Base-by-base conservation (phyloP, 768 basidiomycete genomes). In the Dentipellis fragilis region DNA sequence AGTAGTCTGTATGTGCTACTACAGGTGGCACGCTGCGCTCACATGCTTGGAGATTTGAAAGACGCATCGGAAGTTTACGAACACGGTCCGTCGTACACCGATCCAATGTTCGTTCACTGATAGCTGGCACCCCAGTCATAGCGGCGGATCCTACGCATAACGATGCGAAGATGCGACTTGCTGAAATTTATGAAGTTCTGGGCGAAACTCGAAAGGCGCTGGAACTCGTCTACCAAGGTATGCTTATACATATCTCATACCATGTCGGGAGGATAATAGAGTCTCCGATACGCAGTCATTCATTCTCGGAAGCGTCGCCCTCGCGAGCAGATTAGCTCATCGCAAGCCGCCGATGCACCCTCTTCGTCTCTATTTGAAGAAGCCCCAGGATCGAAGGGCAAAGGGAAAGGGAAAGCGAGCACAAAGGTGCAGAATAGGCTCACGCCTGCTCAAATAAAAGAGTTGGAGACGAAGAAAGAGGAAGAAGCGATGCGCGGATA, bases 151-250 rank as follows among this genome's bases (percentile, higher is more conserved):
- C 90, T 0, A 75, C 77, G 0, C 80, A 90, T 61, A 81, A 83
- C 62, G 89, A 93, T 29, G 86, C 85, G 23, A 93, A 92, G 68
- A 84, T 94, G 79, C 87, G 89, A 59, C 77, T 97, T 0, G 95
- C 94, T 0, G 89, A 89, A 59, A 81, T 93, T 12, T 90, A 92
- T 60, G 95, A 99, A 67, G 83, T 89, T 10, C 70, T 86, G 60
- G 83, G 87, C 46, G 81, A 93, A 59, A 83, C 87, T 1, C 74
- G 83, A 14, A 86, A 86, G 64, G 95, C 95, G 0, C 75, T 96
- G 0, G 84, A 88, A 7, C 71, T 96, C 0, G 87, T 94, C 12
- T 85, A 85, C 52, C 80, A 93, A 80, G 91, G 93, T 90, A 59
- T 4, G 70, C 29, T 34, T 52, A 22, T 11, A 16, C 8, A 7